Evolutionary conservation across 768 basidiomycete species (phyloP).

Genomic region (Hericium coralloides): DNA sequence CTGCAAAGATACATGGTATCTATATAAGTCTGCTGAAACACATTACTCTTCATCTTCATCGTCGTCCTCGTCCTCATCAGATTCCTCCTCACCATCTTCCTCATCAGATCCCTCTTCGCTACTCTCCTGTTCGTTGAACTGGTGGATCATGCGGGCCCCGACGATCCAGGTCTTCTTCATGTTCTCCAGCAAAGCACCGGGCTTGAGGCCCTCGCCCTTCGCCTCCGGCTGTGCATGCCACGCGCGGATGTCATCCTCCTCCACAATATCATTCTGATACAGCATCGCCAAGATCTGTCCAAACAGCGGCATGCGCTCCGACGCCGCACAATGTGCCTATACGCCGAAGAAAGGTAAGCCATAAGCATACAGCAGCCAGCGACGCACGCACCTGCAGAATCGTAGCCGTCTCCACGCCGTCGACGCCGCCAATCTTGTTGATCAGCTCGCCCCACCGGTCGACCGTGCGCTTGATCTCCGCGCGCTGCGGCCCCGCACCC

Average conservation of each 20-base stretch:
- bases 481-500: constrained; percentile 48
- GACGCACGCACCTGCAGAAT: constrained; percentile 56
- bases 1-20: not conserved
- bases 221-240: constrained; percentile 66
- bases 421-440: constrained; percentile 71
- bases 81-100: constrained; percentile 16
- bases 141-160: constrained; percentile 67
- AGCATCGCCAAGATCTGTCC: constrained; percentile 77
- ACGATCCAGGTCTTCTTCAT: constrained; percentile 62
- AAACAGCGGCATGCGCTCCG: constrained; percentile 61
- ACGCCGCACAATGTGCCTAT: constrained; percentile 58
- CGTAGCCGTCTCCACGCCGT: constrained; percentile 72
- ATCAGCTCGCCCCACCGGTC: constrained; percentile 79
- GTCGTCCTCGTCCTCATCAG: constrained; percentile 14
- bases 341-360: not conserved
- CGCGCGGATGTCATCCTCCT: constrained; percentile 80
- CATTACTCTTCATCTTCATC: constrained; percentile 24
- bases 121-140: constrained; percentile 73
- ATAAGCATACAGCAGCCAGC: not conserved
- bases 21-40: constrained; percentile 1
- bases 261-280: constrained; percentile 89
- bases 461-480: constrained; percentile 54
- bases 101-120: constrained; percentile 30
- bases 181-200: constrained; percentile 39
- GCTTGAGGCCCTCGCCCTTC: constrained; percentile 39